Conservation (phyloP, 176 grass and related monocot species). For the Alloteropsis semialata region DNA sequence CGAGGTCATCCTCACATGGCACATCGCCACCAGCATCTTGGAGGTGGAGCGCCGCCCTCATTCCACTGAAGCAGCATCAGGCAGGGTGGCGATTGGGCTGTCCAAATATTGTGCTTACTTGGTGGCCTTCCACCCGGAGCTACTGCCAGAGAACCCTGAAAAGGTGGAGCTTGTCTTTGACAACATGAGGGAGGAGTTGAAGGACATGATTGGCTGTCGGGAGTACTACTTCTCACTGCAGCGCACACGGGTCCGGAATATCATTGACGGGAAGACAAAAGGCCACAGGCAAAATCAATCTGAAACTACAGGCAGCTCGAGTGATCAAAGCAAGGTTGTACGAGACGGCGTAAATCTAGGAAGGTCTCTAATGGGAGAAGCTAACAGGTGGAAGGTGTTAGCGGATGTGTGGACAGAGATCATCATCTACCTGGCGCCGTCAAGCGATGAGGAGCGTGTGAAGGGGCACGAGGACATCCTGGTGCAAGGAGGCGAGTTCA, state of each 20-base stretch:
- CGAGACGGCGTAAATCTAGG: background rate
- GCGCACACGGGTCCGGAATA: background rate
- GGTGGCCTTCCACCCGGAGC: constrained; percentile 4
- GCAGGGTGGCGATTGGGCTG: background rate
- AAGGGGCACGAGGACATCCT: constrained; percentile 3
- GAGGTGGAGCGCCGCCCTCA: background rate
- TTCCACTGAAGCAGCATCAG: too few relatives aligned
- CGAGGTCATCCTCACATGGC: constrained; percentile 14
- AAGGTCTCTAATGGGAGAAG: background rate
- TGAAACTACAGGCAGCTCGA: too few relatives aligned
- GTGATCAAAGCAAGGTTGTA: too few relatives aligned
- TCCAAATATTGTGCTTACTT: constrained; percentile 11
- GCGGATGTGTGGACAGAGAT: constrained; percentile 24
- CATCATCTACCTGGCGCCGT: constrained; percentile 11
- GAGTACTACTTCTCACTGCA: background rate
- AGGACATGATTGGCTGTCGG: fast-evolving
- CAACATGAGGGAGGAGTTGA: background rate
- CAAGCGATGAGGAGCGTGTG: background rate
- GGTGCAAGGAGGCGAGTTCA: constrained; percentile 24
- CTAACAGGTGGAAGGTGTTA: background rate
- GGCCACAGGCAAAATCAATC: too few relatives aligned
- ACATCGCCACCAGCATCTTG: background rate
- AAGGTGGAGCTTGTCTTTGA: background rate
- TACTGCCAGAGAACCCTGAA: background rate
- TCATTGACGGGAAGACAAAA: too few relatives aligned